Percentiles rank a stretch among this genome's conserved stretches.
Conservation (phyloP, 2,329 filamentous ascomycete genomes). For the Colletotrichum sp. region DNA sequence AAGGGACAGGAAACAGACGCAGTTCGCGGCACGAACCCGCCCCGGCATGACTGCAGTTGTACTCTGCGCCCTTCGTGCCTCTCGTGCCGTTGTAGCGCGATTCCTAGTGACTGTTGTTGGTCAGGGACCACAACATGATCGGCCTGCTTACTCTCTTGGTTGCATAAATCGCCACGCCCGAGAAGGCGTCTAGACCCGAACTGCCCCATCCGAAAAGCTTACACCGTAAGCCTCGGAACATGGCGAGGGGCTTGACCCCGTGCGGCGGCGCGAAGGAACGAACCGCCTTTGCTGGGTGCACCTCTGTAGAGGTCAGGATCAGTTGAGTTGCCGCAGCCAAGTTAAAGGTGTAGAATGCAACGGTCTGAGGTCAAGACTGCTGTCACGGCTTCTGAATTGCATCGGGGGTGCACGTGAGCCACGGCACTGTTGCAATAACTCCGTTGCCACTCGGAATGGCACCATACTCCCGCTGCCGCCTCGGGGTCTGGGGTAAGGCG, state of each 20-base stretch:
- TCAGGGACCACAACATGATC: neutral
- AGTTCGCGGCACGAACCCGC: neutral
- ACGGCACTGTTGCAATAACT: neutral
- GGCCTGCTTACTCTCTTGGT: neutral
- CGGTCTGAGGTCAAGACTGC: neutral
- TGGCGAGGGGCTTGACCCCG: neutral
- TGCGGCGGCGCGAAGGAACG: neutral
- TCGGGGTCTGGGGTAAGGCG: neutral
- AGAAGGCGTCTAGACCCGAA: slow-evolving; percentile 1
- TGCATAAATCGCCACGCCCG: slow-evolving; percentile 14
- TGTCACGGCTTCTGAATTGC: neutral
- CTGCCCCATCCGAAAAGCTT: slow-evolving; percentile 18
- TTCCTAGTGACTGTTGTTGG: neutral
- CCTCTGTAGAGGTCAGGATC: neutral
- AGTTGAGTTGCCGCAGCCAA: neutral
- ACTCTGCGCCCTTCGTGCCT: neutral
- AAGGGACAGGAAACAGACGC: neutral
- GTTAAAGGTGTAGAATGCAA: neutral
- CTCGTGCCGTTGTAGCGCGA: neutral
- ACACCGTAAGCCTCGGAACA: neutral
- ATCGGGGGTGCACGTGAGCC: neutral
- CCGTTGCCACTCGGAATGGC: neutral
- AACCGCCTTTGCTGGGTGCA: neutral
- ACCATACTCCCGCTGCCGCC: neutral
- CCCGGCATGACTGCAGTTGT: neutral